Base-by-base conservation (phyloP, 331 rosid species). In the Phaseolus coccineus region DNA sequence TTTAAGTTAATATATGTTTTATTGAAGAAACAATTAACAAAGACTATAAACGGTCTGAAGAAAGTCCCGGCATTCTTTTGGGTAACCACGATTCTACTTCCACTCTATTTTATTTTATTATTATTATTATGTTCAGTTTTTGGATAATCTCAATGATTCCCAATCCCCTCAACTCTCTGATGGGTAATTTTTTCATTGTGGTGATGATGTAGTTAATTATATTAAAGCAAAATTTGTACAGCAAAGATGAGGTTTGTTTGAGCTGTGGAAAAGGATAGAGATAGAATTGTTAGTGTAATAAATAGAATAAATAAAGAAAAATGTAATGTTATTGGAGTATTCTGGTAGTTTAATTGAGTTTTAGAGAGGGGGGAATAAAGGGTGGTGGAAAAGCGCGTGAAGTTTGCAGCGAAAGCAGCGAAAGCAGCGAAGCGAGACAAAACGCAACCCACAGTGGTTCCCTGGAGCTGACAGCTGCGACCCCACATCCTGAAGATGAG, bases 31-130 rank as follows among this genome's bases (percentile, higher is more conserved):
- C 15, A 8, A 56, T 0, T 14, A 24, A 47, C 24, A 52, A 73
- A 58, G 35, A 42, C 48, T 22, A 39, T 46, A 61, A 48, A 71
- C 74, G 42, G 63, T 72, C 28, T 50, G 10, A 72, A 79, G 59
- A 52, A 76, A 81, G 76, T 46, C 66, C 75, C 77, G 88, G 85
- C 89, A 71, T 83, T 85, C 83, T 79, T 62, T 81, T 79, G 12
- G 88, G 84, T 47, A 58, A 51, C 55, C 25, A 74, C 84, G 82
- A 35, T 59, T 83, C 67, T 55, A 82, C 85, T 70, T 82, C 51
- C 7, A 9, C 30, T 19, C 2, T 77, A 9, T 9, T 3, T 13
- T 53, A 65, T 28, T 35, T 35, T 35, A 37, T 37, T 6, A 37
- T 30, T 16, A 11, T 48, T 62, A 37, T 76, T 28, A 13, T 52